Evolutionary conservation across 352 stramenopile genomes (phyloP).

Genomic region (Pythium phragmitis): DNA sequence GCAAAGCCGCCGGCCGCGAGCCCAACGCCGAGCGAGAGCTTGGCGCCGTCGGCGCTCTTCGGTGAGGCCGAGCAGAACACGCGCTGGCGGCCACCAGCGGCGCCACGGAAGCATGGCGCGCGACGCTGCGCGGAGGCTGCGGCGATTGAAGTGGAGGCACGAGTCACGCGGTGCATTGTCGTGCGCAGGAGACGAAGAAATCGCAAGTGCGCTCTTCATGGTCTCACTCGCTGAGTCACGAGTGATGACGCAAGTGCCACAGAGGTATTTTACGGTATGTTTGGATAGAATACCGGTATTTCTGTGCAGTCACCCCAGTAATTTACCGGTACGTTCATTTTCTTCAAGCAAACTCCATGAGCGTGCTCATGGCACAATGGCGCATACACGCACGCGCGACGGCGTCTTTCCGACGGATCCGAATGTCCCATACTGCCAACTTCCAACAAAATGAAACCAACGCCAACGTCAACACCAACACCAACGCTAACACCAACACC

Average conservation of each 20-base stretch:
- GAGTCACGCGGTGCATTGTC: slow-evolving; percentile 20
- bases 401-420: neutral
- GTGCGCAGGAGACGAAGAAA: neutral
- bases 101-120: slow-evolving; percentile 14
- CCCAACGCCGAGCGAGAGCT: slow-evolving; percentile 46
- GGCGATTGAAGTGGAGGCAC: neutral
- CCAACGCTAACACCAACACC: too few species aligned
- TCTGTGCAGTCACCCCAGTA: too few species aligned
- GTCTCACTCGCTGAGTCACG: neutral
- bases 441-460: neutral
- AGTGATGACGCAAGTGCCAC: slow-evolving; percentile 11
- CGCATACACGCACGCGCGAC: neutral
- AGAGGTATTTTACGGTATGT: slow-evolving; percentile 1
- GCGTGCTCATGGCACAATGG: neutral
- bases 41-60: slow-evolving; percentile 39
- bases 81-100: slow-evolving; percentile 23
- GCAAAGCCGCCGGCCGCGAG: slow-evolving; percentile 55
- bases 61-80: slow-evolving; percentile 49
- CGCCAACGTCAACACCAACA: neutral
- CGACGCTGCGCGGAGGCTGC: neutral
- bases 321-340: too few species aligned
- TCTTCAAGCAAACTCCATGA: too few species aligned
- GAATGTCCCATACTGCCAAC: neutral
- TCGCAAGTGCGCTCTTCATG: neutral
- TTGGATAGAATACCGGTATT: neutral